phyloP scores from a whole-genome alignment of 2,329 filamentous ascomycete genomes.

The Exophiala mesophila region DNA sequence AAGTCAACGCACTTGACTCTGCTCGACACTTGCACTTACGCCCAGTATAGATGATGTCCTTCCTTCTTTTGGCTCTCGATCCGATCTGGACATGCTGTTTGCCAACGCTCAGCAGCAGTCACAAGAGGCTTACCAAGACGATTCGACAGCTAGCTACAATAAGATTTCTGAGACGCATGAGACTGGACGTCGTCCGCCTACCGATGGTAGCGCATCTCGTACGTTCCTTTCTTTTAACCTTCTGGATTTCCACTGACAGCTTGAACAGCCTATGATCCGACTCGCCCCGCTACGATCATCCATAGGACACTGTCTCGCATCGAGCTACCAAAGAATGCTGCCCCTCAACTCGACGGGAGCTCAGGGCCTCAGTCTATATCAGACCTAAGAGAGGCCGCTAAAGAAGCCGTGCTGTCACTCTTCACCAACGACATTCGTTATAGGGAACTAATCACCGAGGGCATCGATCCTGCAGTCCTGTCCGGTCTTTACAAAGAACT shows the following conservation, averaged over 20 bases:
- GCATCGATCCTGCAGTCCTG: slow-evolving; percentile 61
- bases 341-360: slow-evolving; percentile 9
- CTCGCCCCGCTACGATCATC: slow-evolving; percentile 14
- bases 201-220: slow-evolving; percentile 18
- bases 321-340: background rate
- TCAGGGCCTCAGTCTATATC: slow-evolving; percentile 30
- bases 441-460: slow-evolving; percentile 67
- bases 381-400: slow-evolving; percentile 48
- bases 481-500: slow-evolving; percentile 64
- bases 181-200: background rate
- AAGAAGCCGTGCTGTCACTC: slow-evolving; percentile 62
- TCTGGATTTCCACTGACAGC: slow-evolving; percentile 2
- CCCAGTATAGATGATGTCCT: slow-evolving; percentile 13
- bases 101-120: slow-evolving; percentile 14
- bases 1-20: background rate
- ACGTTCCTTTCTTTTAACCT: background rate
- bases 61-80: slow-evolving; percentile 21
- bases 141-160: background rate
- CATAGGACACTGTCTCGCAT: background rate
- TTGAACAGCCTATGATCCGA: slow-evolving; percentile 18
- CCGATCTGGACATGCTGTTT: slow-evolving; percentile 19
- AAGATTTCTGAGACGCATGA: background rate
- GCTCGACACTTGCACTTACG: background rate
- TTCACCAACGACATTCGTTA: slow-evolving; percentile 64
- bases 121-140: background rate